Evolutionary conservation across 257 asterid genomes (phyloP).

Genomic region (Marsdenia floribunda): DNA sequence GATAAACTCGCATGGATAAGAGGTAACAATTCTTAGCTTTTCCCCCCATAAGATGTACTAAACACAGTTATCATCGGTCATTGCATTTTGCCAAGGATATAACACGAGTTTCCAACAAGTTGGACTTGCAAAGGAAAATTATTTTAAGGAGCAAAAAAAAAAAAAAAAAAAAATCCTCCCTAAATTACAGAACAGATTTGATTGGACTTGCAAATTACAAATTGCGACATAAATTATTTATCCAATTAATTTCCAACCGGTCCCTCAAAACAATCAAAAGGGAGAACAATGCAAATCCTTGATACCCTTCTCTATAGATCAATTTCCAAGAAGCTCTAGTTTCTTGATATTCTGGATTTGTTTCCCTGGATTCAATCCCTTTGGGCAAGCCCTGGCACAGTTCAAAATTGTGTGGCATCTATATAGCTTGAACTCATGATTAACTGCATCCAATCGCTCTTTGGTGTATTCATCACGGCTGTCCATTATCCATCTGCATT

Average conservation of each 20-base stretch:
- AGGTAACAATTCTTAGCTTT: not conserved
- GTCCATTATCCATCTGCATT: slow-evolving; percentile 94
- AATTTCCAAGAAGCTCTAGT: slow-evolving; percentile 48
- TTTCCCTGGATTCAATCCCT: slow-evolving; percentile 89
- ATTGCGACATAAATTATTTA: slow-evolving; percentile 21
- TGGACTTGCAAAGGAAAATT: slow-evolving; percentile 3
- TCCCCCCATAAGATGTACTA: no score
- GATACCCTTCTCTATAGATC: slow-evolving; percentile 8
- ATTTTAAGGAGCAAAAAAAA: slow-evolving; percentile 11
- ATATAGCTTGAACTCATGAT: slow-evolving; percentile 83
- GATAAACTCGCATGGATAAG: no score
- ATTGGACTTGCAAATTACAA: slow-evolving; percentile 13
- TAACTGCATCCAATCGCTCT: slow-evolving; percentile 82
- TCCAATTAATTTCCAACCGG: slow-evolving; percentile 11
- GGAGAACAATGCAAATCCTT: slow-evolving; percentile 10
- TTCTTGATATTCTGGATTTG: slow-evolving; percentile 91
- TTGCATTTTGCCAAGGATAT: not conserved
- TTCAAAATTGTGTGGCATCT: slow-evolving; percentile 91
- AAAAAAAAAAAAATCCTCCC: not conserved
- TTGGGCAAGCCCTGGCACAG: slow-evolving; percentile 93
- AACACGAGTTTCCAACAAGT: not conserved
- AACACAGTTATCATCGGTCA: not conserved
- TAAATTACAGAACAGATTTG: slow-evolving; percentile 12
- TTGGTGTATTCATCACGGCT: slow-evolving; percentile 90
- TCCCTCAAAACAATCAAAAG: slow-evolving; percentile 22